These are phyloP conservation scores for Tricholoma bakamatsutake DNA, from an alignment of 768 basidiomycete species.

Conservation along the genomic window DNA sequence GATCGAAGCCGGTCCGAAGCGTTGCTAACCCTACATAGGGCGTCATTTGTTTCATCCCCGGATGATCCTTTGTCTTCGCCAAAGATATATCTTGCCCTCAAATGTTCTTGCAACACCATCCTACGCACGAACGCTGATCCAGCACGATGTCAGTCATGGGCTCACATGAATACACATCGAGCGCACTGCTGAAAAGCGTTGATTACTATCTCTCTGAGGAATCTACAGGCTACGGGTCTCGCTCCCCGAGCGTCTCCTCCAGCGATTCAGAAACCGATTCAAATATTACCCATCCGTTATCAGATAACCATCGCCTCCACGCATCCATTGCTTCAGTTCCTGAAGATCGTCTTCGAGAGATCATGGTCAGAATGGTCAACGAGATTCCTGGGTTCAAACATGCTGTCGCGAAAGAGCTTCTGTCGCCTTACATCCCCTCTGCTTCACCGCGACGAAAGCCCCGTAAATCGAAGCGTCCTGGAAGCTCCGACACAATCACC, in stretches of 20 bases:
- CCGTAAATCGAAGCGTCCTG: constrained; percentile 7
- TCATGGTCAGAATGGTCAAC: constrained; percentile 32
- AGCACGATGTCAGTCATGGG: not conserved
- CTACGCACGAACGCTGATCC: constrained; percentile 10
- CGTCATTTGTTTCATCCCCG: not conserved
- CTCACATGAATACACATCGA: not conserved
- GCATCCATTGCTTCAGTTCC: constrained; percentile 31
- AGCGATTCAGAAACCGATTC: constrained; percentile 5
- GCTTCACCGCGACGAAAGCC: constrained; percentile 10
- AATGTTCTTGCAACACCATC: not conserved
- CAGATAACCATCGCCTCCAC: constrained; percentile 18
- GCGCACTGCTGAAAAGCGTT: not conserved
- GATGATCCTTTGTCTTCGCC: not conserved
- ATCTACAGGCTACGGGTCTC: not conserved
- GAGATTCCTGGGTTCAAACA: constrained; percentile 29
- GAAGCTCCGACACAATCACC: constrained; percentile 6
- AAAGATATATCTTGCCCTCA: not conserved
- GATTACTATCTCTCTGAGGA: not conserved
- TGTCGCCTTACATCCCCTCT: constrained; percentile 4
- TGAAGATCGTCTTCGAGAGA: constrained; percentile 32
- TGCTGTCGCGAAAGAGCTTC: constrained; percentile 34
- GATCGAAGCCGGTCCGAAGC: not conserved
- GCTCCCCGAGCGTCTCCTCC: not conserved
- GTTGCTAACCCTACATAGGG: not conserved
- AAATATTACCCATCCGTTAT: constrained; percentile 3